phyloP scores from a whole-genome alignment of 345 rosid genomes.

The Salix udensis region DNA sequence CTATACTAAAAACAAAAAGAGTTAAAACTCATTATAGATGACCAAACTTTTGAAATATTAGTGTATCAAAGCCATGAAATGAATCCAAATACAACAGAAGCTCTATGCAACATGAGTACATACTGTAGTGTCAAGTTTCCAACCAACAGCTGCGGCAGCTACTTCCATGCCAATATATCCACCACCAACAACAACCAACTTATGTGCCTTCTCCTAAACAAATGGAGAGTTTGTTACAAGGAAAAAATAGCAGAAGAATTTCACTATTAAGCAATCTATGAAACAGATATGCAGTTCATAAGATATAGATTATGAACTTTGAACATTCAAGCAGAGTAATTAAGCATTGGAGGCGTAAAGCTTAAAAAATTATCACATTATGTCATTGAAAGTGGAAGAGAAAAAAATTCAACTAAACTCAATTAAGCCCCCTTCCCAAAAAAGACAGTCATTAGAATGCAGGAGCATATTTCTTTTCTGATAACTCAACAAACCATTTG shows the following conservation, averaged over 20 bases:
- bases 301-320: neutral
- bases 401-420: too few relatives aligned
- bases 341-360: neutral
- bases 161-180: constrained; percentile 99
- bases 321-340: neutral
- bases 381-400: too few relatives aligned
- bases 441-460: neutral
- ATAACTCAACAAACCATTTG: neutral
- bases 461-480: neutral
- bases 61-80: neutral
- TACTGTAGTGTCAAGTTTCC: constrained; percentile 93
- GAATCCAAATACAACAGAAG: neutral
- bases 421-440: too few relatives aligned
- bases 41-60: neutral
- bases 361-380: too few relatives aligned
- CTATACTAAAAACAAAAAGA: neutral
- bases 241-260: neutral
- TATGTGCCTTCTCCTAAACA: constrained; percentile 65
- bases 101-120: constrained; percentile 4
- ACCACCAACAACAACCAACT: constrained; percentile 85
- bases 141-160: constrained; percentile 90
- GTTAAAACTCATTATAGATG: neutral
- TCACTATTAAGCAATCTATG: neutral
- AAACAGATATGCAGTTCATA: neutral
- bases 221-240: constrained; percentile 1